Evolutionary conservation across 441 rosid species (phyloP).

Genomic region (Pelargonium citronellum): DNA sequence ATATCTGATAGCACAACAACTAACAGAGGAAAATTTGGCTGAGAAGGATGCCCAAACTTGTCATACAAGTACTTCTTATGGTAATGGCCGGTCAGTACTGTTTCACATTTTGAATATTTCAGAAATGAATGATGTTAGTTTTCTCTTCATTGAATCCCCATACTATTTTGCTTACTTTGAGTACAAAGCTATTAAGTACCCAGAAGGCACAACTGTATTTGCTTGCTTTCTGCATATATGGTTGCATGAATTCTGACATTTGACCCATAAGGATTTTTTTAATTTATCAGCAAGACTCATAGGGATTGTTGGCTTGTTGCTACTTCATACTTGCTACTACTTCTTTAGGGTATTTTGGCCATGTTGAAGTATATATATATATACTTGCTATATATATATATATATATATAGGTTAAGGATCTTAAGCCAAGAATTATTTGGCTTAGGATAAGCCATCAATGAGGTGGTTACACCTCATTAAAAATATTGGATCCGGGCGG

Average conservation of each 20-base stretch:
- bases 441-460: too few relatives aligned
- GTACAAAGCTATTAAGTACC: neutral
- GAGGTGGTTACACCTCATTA: too few relatives aligned
- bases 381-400: too few relatives aligned
- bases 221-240: neutral
- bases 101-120: conserved; percentile 18
- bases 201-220: neutral
- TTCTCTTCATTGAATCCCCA: neutral
- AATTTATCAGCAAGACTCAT: too few relatives aligned
- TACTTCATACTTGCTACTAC: too few relatives aligned
- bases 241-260: neutral
- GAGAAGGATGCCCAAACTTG: conserved; percentile 30
- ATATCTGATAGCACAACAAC: conserved; percentile 63
- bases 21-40: conserved; percentile 29
- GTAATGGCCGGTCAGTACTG: conserved; percentile 44
- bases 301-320: too few relatives aligned
- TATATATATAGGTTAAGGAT: too few relatives aligned
- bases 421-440: too few relatives aligned
- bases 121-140: conserved; percentile 9
- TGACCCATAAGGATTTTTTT: too few relatives aligned
- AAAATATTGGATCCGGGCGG: too few relatives aligned
- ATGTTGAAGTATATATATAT: too few relatives aligned
- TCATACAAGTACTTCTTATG: conserved; percentile 36
- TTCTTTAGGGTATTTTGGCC: too few relatives aligned
- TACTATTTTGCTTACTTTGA: conserved; percentile 2